Conservation (phyloP, 1,139 yeast species). For the Debaryomyces fabryi region DNA sequence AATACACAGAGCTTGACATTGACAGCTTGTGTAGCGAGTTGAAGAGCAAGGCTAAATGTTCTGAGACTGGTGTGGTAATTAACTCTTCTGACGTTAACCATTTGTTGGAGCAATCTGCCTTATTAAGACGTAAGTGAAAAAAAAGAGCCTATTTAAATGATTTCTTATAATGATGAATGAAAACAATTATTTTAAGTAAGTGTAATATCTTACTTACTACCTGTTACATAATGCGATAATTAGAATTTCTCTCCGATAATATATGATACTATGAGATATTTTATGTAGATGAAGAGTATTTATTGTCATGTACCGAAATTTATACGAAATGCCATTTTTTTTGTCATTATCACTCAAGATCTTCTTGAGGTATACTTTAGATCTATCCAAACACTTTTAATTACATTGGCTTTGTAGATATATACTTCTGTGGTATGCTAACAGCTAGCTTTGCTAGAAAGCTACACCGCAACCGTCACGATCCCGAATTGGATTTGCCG, state of each 20-base stretch:
- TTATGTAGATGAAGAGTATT: not conserved
- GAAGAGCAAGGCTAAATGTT: slow-evolving; percentile 92
- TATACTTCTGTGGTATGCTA: too few relatives aligned
- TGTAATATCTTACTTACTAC: not conserved
- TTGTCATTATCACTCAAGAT: not conserved
- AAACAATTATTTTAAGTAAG: not conserved
- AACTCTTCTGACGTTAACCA: slow-evolving; percentile 76
- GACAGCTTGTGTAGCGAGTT: slow-evolving; percentile 90
- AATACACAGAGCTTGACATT: slow-evolving; percentile 88
- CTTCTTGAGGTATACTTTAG: not conserved
- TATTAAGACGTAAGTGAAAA: slow-evolving; percentile 15
- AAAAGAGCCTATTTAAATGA: not conserved
- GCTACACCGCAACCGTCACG: too few relatives aligned
- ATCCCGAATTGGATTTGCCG: not conserved
- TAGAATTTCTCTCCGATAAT: not conserved
- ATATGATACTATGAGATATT: not conserved
- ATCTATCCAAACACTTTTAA: not conserved
- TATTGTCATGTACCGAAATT: not conserved
- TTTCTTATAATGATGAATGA: slow-evolving; percentile 2
- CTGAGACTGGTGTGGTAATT: slow-evolving; percentile 87
- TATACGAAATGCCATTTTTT: not conserved
- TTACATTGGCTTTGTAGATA: not conserved
- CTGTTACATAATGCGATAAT: not conserved
- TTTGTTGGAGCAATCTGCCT: slow-evolving; percentile 51
- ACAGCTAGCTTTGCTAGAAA: too few relatives aligned